Evolutionary conservation across 768 basidiomycete genomes (phyloP), one percentile per base, ranked within the genome.

Genomic region (Boletus vinaceobasis): DNA sequence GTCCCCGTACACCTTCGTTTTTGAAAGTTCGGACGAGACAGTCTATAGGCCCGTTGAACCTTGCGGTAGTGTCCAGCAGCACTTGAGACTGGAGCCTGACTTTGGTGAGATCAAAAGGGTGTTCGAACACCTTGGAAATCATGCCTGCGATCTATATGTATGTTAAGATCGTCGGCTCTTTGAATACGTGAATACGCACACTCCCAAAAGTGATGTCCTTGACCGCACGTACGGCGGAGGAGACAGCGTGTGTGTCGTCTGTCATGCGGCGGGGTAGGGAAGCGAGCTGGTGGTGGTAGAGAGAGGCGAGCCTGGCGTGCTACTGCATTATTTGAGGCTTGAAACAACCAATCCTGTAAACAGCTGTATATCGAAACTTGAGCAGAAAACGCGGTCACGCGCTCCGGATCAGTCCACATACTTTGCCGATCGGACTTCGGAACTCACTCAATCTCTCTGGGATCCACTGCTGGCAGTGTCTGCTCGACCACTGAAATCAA

Each of bases 91-190:
- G 96, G 40, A 98, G 79, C 46, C 95, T 83, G 55, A 97, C 95
- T 75, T 97, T 98, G 52, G 93, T 88, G 35, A 98, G 81, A 72
- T 98, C 95, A 65, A 96, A 93, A 1, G 96, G 96, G 68, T 97
- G 93, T 74, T 96, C 94, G 58, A 97, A 86, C 15, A 93, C 76
- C 69, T 87, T 85, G 43, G 93, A 87, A 9, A 82, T 76, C 77
- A 96, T 93, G 26, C 95, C 95, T 52, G 94, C 91, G 52, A 84
- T 72, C 91, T 93, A 45, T 23, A 26, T 38, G 5, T 21, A 38
- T 26, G 43, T 57, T 33, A 46, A 4, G 32, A 53, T 38, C 31
- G 6, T 31, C 33, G 8, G 1, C 4, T 23, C 36, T 44, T 8
- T 37, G 14, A 35, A 52, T 19, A 26, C 27, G 37, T 13, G 45